Percentiles rank a stretch among this genome's conserved stretches.
phyloP scores from a whole-genome alignment of 768 basidiomycete species.

The Hebeloma cylindrosporum region DNA sequence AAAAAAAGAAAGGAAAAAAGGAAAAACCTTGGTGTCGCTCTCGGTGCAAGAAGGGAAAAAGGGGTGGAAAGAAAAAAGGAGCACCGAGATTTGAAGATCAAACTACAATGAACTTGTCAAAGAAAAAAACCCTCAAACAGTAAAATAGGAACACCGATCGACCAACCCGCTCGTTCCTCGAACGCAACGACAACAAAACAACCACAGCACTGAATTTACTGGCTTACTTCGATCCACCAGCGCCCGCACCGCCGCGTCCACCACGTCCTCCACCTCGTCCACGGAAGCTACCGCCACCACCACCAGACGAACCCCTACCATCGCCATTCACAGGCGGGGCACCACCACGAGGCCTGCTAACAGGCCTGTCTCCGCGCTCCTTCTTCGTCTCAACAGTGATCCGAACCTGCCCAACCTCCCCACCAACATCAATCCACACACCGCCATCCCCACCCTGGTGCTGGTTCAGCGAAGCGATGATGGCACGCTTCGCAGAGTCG shows the following conservation, averaged over 20 bases:
- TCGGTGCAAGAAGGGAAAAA: slow-evolving; percentile 9
- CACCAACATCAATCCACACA: slow-evolving; percentile 70
- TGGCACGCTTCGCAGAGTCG: slow-evolving; percentile 84
- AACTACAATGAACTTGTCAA: slow-evolving; percentile 3
- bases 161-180: not conserved
- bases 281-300: slow-evolving; percentile 21
- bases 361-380: slow-evolving; percentile 83
- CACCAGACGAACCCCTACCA: slow-evolving; percentile 30
- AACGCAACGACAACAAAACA: not conserved
- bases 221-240: slow-evolving; percentile 18
- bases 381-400: slow-evolving; percentile 88
- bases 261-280: slow-evolving; percentile 28
- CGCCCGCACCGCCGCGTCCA: slow-evolving; percentile 27
- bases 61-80: slow-evolving; percentile 1
- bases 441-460: slow-evolving; percentile 87
- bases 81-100: slow-evolving; percentile 3
- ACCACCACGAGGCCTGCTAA: slow-evolving; percentile 63
- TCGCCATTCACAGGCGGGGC: slow-evolving; percentile 38
- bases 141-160: not conserved
- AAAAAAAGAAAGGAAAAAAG: slow-evolving; percentile 6
- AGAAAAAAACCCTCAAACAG: not conserved
- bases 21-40: slow-evolving; percentile 10
- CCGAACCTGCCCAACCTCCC: slow-evolving; percentile 48
- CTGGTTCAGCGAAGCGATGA: slow-evolving; percentile 65
- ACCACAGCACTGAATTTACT: no score